Evolutionary conservation across 1,139 yeast species (phyloP).

Genomic region (Yamadazyma atmosphaerica): DNA sequence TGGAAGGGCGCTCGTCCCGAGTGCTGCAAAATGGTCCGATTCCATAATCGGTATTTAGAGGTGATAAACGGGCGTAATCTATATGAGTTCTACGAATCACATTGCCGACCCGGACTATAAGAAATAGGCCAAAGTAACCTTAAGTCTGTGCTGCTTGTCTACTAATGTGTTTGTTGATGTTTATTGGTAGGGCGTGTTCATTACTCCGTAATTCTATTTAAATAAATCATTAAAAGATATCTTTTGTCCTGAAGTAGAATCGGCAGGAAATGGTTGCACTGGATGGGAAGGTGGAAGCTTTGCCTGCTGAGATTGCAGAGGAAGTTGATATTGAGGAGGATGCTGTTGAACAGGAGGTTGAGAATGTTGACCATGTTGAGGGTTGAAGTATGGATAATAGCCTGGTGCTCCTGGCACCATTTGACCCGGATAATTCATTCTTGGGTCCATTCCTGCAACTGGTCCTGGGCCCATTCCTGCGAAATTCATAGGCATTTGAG

Average conservation of each 20-base stretch:
- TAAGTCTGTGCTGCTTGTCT: too few relatives aligned
- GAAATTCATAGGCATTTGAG: not conserved
- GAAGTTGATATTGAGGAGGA: slow-evolving; percentile 13
- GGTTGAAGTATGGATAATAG: slow-evolving; percentile 3
- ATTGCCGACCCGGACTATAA: too few relatives aligned
- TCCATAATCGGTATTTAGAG: too few relatives aligned
- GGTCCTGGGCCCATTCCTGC: too few relatives aligned
- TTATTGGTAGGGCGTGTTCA: too few relatives aligned
- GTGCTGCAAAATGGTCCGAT: too few relatives aligned
- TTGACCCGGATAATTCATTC: too few relatives aligned
- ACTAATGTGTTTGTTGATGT: too few relatives aligned
- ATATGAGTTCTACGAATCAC: too few relatives aligned
- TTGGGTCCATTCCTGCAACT: not conserved
- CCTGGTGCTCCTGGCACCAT: slow-evolving; percentile 4
- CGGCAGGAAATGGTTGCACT: slow-evolving; percentile 3
- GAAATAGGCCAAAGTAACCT: too few relatives aligned
- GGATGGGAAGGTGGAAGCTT: slow-evolving; percentile 1
- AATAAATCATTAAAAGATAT: slow-evolving; percentile 44
- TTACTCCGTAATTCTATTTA: slow-evolving; percentile 15
- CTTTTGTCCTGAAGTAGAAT: slow-evolving; percentile 28
- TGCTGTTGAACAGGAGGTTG: slow-evolving; percentile 7
- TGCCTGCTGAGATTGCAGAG: slow-evolving; percentile 2
- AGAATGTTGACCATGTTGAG: slow-evolving; percentile 6
- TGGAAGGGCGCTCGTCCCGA: too few relatives aligned
- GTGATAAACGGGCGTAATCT: too few relatives aligned